Evolutionary conservation across 2,329 filamentous ascomycete genomes (phyloP).

Genomic region (Talaromyces sp.): DNA sequence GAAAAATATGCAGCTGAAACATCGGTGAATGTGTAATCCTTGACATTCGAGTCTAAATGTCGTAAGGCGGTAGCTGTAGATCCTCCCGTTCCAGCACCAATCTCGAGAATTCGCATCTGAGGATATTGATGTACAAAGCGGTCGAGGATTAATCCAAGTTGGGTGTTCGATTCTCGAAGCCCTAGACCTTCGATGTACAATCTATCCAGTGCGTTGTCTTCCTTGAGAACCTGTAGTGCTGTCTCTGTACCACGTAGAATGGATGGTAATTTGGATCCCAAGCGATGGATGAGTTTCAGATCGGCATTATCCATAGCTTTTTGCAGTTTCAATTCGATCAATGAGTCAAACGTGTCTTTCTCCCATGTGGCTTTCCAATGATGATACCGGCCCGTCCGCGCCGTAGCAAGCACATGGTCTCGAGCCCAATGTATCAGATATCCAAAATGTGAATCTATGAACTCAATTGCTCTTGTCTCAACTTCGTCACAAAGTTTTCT

Average conservation of each 20-base stretch:
- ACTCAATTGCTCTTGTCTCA: background rate
- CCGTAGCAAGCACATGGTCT: background rate
- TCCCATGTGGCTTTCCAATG: slow-evolving; percentile 17
- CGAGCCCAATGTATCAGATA: background rate
- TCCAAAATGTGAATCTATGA: background rate
- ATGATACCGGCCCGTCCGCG: slow-evolving; percentile 9
- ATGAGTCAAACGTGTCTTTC: slow-evolving; percentile 14
- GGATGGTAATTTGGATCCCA: slow-evolving; percentile 34
- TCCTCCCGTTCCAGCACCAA: slow-evolving; percentile 30
- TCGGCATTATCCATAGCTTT: background rate
- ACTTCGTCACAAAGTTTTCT: slow-evolving; percentile 14
- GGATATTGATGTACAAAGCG: slow-evolving; percentile 42
- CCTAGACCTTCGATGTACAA: slow-evolving; percentile 32
- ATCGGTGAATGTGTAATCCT: slow-evolving; percentile 29
- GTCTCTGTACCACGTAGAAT: slow-evolving; percentile 34
- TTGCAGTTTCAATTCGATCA: background rate
- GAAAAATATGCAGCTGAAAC: slow-evolving; percentile 14
- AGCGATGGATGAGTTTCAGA: slow-evolving; percentile 11
- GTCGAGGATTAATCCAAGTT: slow-evolving; percentile 26
- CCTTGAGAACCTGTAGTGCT: slow-evolving; percentile 38
- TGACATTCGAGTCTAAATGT: slow-evolving; percentile 20
- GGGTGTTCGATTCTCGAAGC: slow-evolving; percentile 13
- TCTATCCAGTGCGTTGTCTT: slow-evolving; percentile 33
- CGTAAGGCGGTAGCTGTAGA: slow-evolving; percentile 37
- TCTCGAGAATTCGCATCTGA: slow-evolving; percentile 43